A percentile compares a stretch with the other conserved stretches of the same genome.
Conservation (phyloP, 495 filamentous ascomycete species). For the Penicillium steckii region DNA sequence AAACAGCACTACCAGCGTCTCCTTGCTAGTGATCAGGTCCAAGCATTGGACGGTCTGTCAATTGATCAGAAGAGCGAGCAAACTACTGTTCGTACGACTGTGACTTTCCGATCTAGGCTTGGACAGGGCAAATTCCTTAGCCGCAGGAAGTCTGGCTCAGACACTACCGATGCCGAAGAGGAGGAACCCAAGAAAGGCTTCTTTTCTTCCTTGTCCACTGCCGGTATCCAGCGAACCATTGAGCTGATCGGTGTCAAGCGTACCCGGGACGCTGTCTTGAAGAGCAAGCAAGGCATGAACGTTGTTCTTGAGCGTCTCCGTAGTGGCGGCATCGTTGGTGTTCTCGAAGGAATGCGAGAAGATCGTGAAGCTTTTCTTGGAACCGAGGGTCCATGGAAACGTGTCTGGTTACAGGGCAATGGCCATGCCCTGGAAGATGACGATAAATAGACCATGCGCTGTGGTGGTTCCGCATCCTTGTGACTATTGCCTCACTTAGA, state of each 20-base stretch:
- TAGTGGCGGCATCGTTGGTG: slow-evolving; percentile 76
- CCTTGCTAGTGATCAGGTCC: slow-evolving; percentile 19
- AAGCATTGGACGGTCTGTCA: slow-evolving; percentile 25
- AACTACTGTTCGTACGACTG: slow-evolving; percentile 80
- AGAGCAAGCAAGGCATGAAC: slow-evolving; percentile 93
- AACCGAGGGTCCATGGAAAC: slow-evolving; percentile 47
- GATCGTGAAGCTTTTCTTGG: slow-evolving; percentile 57
- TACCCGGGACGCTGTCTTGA: slow-evolving; percentile 78
- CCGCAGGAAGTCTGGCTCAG: slow-evolving; percentile 33
- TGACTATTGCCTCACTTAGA: neutral
- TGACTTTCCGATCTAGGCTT: slow-evolving; percentile 81
- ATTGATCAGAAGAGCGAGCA: slow-evolving; percentile 51
- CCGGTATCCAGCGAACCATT: slow-evolving; percentile 81
- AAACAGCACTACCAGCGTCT: slow-evolving; percentile 71
- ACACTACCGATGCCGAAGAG: slow-evolving; percentile 43
- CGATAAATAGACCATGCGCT: slow-evolving; percentile 20
- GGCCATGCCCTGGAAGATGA: slow-evolving; percentile 30
- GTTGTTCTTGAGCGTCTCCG: slow-evolving; percentile 86
- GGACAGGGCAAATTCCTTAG: slow-evolving; percentile 69
- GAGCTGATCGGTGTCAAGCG: slow-evolving; percentile 83
- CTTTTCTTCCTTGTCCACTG: slow-evolving; percentile 72
- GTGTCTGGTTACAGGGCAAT: slow-evolving; percentile 43
- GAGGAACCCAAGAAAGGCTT: slow-evolving; percentile 59
- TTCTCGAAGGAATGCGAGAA: slow-evolving; percentile 79
- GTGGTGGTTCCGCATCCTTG: neutral